Evolutionary conservation across 2,329 filamentous ascomycete genomes (phyloP), one percentile per base, ranked within the genome.

Genomic region (Sporothrix globosa): DNA sequence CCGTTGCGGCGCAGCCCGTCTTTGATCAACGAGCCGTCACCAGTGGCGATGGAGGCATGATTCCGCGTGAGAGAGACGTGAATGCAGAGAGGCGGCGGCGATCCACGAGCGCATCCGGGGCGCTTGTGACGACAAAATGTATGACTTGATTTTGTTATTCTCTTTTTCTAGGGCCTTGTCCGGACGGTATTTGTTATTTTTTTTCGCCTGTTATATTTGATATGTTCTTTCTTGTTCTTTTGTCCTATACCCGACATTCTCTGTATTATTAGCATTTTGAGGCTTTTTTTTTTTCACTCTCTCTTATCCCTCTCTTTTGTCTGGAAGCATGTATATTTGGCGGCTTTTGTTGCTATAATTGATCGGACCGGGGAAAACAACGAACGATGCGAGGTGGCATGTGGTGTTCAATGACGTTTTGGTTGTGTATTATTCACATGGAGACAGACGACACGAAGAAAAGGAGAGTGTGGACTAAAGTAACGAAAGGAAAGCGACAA

Each of bases 201-300:
- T 74, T 75, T 30, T 27, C 56, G 60, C n/a, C 14, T 67, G n/a
- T 74, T 74, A 74, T 61, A 65, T 53, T 68, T 52, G 21, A 41
- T 61, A 58, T 68, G 7, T 46, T 41, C 41, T 63, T 70, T 75
- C 77, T 73, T 52, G 65, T 41, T 69, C 34, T n/a, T 60, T 69
- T 76, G 74, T 75, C 73, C 76, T 76, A 77, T 73, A 74, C 74
- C 76, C 76, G 74, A 77, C 74, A 74, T 74, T 76, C 73, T 77
- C 77, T 75, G 72, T 75, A 69, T 67, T 69, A 67, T 70, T 44
- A 65, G 13, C 24, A 34, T 21, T 21, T 46, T 48, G 46, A 52
- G n/a, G 50, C 41, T 24, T 60, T 53, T 67, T 52, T 66, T 46
- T 73, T 73, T 71, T 44, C 41, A 11, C 41, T 9, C 41, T 48